These are phyloP conservation scores for Coprinellus micaceus DNA, from an alignment of 768 basidiomycete species.

Conservation along the genomic window DNA sequence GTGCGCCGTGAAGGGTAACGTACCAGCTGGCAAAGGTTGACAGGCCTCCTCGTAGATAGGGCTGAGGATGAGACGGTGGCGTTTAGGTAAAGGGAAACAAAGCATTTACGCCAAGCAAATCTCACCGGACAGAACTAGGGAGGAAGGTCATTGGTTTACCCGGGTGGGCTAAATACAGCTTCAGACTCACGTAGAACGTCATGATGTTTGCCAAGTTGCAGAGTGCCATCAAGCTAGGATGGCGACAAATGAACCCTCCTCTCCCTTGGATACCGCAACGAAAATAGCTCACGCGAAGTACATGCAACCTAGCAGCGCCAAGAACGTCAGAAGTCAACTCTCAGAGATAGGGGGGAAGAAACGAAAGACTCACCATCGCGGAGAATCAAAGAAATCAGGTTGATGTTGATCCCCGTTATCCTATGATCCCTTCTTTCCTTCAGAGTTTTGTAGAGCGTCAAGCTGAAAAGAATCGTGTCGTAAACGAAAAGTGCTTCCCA, in stretches of 20 bases:
- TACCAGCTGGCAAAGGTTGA: conserved; percentile 51
- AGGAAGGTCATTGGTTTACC: not conserved
- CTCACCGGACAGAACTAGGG: conserved; percentile 25
- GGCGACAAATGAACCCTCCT: not conserved
- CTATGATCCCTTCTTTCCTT: conserved; percentile 26
- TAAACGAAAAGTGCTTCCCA: conserved; percentile 53
- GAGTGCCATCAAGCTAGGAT: conserved; percentile 45
- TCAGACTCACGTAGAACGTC: conserved; percentile 34
- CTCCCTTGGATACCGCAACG: not conserved
- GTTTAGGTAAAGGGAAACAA: not conserved
- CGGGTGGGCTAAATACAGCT: no score
- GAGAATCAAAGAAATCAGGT: conserved; percentile 39
- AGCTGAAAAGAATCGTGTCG: conserved; percentile 42
- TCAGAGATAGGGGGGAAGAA: not conserved
- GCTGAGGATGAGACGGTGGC: conserved; percentile 22
- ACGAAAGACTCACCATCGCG: conserved; percentile 42
- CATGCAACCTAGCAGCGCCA: conserved; percentile 37
- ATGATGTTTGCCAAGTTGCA: conserved; percentile 46
- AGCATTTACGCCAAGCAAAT: not conserved
- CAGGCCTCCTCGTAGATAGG: conserved; percentile 41
- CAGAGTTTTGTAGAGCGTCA: conserved; percentile 48
- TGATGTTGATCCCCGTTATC: conserved; percentile 23
- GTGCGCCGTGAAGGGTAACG: conserved; percentile 10
- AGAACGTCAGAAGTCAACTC: not conserved
- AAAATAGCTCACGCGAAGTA: conserved; percentile 47